Conservation (phyloP, 2,329 filamentous ascomycete species). For the Trichoderma sp. region DNA sequence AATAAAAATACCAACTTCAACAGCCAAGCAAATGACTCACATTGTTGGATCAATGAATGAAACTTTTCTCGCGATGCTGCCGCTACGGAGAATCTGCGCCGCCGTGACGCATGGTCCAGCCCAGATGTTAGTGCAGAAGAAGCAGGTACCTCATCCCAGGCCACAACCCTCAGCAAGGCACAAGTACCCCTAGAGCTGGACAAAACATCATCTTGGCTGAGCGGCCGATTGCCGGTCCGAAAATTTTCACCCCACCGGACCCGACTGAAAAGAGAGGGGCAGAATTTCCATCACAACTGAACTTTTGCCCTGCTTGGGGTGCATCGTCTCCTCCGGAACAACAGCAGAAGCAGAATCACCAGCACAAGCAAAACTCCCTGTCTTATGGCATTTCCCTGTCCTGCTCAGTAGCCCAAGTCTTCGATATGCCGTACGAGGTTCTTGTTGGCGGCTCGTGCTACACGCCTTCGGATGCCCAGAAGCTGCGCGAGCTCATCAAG, state of each 20-base stretch:
- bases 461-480: slow-evolving; percentile 42
- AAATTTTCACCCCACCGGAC: slow-evolving; percentile 23
- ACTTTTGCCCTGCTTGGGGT: background rate
- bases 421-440: slow-evolving; percentile 35
- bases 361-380: no score
- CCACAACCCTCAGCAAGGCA: no score
- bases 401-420: slow-evolving; percentile 15
- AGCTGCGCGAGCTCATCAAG: slow-evolving; percentile 45
- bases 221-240: slow-evolving; percentile 23
- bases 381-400: slow-evolving; percentile 11
- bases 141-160: background rate
- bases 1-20: background rate
- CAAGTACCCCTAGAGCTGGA: background rate
- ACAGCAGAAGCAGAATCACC: background rate
- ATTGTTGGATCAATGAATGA: background rate
- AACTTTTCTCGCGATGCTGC: background rate
- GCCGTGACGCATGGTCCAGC: slow-evolving; percentile 1
- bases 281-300: slow-evolving; percentile 6
- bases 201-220: background rate
- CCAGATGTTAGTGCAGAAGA: slow-evolving; percentile 1
- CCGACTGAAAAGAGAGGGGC: slow-evolving; percentile 22
- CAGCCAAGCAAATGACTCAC: background rate
- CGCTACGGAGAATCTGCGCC: background rate
- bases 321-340: slow-evolving; percentile 14
- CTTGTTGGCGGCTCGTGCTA: slow-evolving; percentile 49